phyloP scores from a whole-genome alignment of 176 grass and related monocot species.

The Tuctoria greenei region DNA sequence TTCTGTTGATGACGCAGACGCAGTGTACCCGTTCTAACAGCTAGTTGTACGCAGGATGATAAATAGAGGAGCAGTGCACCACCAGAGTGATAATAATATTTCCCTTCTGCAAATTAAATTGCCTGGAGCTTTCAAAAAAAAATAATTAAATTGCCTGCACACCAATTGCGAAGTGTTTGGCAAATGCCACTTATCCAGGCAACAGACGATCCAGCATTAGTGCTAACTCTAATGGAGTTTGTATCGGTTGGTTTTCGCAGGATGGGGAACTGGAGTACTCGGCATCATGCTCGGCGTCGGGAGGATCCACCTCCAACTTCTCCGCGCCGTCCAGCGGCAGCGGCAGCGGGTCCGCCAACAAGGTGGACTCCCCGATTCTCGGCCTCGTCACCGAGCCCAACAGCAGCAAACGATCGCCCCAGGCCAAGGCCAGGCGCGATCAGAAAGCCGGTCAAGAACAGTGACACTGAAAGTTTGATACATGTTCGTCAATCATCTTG shows the following conservation, averaged over 20 bases:
- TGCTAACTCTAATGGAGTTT: neutral
- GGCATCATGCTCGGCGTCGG: constrained; percentile 28
- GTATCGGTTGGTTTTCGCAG: neutral
- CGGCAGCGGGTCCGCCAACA: constrained; percentile 47
- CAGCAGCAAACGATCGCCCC: neutral
- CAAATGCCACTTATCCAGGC: no score
- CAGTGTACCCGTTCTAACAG: neutral
- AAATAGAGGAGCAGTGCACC: constrained; percentile 28
- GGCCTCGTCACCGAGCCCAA: constrained; percentile 41
- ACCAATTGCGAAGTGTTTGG: neutral
- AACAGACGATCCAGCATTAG: neutral
- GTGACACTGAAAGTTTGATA: neutral
- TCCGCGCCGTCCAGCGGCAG: constrained; percentile 48
- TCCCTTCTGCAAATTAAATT: neutral
- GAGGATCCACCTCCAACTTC: constrained; percentile 42
- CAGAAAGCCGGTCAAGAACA: neutral
- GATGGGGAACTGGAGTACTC: constrained; percentile 22
- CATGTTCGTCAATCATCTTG: neutral
- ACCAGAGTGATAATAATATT: neutral
- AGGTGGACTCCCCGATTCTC: constrained; percentile 46
- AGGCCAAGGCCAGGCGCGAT: neutral
- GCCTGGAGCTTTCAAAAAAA: no score
- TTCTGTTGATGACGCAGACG: neutral
- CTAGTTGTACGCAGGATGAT: neutral
- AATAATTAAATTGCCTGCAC: neutral